Evolutionary conservation across 495 filamentous ascomycete species (phyloP), one percentile per base, ranked within the genome.

Genomic region (Cladorrhinum samala): DNA sequence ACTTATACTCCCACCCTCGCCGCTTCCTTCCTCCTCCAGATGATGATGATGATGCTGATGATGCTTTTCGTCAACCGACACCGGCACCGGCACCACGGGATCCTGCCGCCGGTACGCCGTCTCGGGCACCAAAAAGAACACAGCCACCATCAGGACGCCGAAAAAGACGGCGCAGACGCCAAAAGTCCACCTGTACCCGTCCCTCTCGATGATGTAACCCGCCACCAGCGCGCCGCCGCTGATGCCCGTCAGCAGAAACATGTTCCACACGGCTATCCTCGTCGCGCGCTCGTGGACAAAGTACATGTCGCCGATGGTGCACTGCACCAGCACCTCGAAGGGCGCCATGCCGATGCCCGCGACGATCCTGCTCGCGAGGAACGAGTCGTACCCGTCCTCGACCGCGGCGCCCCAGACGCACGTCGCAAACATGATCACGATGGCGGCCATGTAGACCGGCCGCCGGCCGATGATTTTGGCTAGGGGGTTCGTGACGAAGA

Each of bases 231-330:
- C 68, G 46, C 72, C 77, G 33, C 77, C 75, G 46, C 68, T 72
- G n/a, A 75, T 76, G 9, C 70, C 73, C 36, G 75, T 74, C 14
- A 83, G 60, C 21, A 86, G 69, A 38, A 82, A 81, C 49, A 87
- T 65, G 55, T 85, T 85, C 72, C 83, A 87, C 18, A 81, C 68
- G 0, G 83, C 83, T 30, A 84, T 81, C 1, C 83, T 75, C 17
- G 80, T 83, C 0, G 80, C 83, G 20, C 83, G 74, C 63, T 87
- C 70, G 59, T 87, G 83, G 25, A 86, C 83, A 58, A 81, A 86
- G 67, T 81, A 82, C 52, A 80, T 59, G 52, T 81, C 78, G 9
- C 76, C 78, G 36, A 82, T 76, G 0, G 70, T 76, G 40, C 74
- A 78, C 55, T 80, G 76, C 6, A 83, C 74, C 9, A 83, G 65